Percentiles rank a stretch among this genome's conserved stretches.
phyloP scores from a whole-genome alignment of 495 filamentous ascomycete genomes.

The Aspergillus sparsus region DNA sequence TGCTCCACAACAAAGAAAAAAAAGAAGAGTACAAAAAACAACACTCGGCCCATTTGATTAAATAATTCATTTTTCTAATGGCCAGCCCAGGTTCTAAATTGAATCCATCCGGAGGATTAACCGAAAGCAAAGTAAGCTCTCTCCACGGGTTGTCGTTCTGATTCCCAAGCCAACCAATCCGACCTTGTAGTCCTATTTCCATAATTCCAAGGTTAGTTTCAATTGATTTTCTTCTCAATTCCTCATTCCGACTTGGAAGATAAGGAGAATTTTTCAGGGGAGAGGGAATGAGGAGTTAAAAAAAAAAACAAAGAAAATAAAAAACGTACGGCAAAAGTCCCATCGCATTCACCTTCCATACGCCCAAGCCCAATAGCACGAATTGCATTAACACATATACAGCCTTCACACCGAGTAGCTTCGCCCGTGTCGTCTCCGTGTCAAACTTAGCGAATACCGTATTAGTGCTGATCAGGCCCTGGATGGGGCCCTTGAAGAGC shows the following conservation, averaged over 20 bases:
- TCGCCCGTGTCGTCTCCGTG: conserved; percentile 70
- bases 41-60: too few relatives aligned
- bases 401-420: conserved; percentile 76
- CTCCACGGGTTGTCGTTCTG: conserved; percentile 73
- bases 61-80: too few relatives aligned
- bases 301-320: not conserved
- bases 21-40: too few relatives aligned
- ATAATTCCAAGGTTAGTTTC: conserved; percentile 24
- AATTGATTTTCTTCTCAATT: not conserved
- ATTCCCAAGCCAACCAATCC: conserved; percentile 96
- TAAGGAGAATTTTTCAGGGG: too few relatives aligned
- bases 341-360: conserved; percentile 98
- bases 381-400: conserved; percentile 88
- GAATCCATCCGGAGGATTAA: conserved; percentile 22
- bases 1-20: too few relatives aligned
- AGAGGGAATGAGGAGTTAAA: too few relatives aligned
- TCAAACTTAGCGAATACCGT: conserved; percentile 85
- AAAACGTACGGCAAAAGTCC: conserved; percentile 81
- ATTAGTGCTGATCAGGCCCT: conserved; percentile 77
- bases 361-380: conserved; percentile 74
- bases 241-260: not conserved
- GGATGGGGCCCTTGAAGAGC: conserved; percentile 94
- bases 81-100: too few relatives aligned
- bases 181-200: conserved; percentile 77
- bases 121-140: conserved; percentile 56